Conservation (phyloP, 805 yeast species). For the Hagleromyces aurorensis region DNA sequence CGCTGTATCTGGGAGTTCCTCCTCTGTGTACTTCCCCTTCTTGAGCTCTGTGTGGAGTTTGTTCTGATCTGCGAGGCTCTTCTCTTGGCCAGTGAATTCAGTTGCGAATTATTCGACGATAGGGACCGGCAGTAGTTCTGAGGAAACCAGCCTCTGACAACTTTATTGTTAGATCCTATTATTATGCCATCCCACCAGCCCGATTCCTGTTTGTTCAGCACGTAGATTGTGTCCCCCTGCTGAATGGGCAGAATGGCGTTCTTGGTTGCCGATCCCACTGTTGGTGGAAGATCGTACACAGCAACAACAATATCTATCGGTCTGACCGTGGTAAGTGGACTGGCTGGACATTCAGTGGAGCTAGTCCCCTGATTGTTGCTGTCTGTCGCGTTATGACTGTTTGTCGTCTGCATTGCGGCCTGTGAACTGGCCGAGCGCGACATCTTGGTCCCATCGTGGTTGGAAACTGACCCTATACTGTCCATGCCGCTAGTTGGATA, state of each 20-base stretch:
- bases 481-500: no score
- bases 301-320: conserved; percentile 21
- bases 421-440: no score
- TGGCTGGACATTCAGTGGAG: no score
- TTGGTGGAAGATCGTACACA: conserved; percentile 10
- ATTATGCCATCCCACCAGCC: conserved; percentile 89
- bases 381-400: no score
- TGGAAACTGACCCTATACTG: no score
- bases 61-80: conserved; percentile 6
- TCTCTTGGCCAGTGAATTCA: conserved; percentile 10
- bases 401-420: no score
- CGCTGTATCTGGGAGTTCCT: no score
- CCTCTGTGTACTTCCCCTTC: conserved; percentile 9
- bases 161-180: conserved; percentile 30
- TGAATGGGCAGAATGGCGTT: conserved; percentile 15
- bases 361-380: no score
- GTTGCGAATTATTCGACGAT: conserved; percentile 6
- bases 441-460: no score
- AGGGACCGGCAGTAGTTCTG: conserved; percentile 37
- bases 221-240: conserved; percentile 66
- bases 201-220: conserved; percentile 49
- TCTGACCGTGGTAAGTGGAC: conserved; percentile 7
- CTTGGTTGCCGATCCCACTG: conserved; percentile 5
- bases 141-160: conserved; percentile 81
- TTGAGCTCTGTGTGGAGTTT: conserved; percentile 8